Percentiles rank a stretch among this genome's conserved stretches.
Conservation (phyloP, 371 early-diverging fungal species). For the Synchytrium microbalum region DNA sequence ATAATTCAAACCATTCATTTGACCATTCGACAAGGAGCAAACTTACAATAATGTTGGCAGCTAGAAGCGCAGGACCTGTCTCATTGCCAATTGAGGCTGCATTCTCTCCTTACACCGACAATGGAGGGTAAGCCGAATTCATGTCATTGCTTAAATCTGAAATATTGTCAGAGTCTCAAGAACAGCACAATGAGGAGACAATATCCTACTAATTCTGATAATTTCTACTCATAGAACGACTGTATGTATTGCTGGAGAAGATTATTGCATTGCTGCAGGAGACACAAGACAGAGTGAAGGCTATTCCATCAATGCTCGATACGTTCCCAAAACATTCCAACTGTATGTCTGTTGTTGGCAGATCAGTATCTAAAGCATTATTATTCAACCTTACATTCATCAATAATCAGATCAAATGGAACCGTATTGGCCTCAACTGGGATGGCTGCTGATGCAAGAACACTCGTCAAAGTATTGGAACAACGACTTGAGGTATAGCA, state of each 20-base stretch:
- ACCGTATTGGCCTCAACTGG: constrained; percentile 86
- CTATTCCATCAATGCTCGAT: constrained; percentile 92
- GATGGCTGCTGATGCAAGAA: constrained; percentile 91
- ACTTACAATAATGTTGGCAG: background rate
- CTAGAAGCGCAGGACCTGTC: background rate
- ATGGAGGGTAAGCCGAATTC: constrained; percentile 42
- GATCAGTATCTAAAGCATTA: background rate
- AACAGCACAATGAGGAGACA: background rate
- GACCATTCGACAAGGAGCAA: no score
- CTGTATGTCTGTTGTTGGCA: constrained; percentile 37
- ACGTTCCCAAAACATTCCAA: constrained; percentile 85
- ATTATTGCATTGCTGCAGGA: constrained; percentile 91
- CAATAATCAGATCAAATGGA: constrained; percentile 55
- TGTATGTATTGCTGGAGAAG: constrained; percentile 89
- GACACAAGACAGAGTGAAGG: constrained; percentile 98
- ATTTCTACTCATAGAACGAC: constrained; percentile 58
- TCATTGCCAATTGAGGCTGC: constrained; percentile 29
- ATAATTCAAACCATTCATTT: no score
- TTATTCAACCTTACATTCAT: background rate
- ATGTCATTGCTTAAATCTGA: background rate
- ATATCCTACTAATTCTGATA: background rate
- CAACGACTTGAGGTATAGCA: constrained; percentile 76
- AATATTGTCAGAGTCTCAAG: background rate
- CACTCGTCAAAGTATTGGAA: constrained; percentile 73
- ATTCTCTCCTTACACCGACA: constrained; percentile 55